Base-by-base conservation (phyloP, 1,139 yeast genomes). In the Blastobotrys elegans region DNA sequence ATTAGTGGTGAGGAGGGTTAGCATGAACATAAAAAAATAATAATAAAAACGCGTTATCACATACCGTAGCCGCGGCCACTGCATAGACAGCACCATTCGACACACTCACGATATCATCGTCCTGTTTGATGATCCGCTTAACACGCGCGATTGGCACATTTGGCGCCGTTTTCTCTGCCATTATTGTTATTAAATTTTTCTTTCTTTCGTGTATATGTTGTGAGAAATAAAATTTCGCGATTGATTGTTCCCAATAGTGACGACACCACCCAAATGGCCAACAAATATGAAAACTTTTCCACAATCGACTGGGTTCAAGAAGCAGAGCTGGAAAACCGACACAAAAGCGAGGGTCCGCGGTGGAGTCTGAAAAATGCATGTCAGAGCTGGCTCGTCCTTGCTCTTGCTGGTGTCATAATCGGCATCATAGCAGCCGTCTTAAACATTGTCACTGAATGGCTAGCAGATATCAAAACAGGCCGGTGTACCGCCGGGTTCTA, bases 281-380 rank as follows among this genome's bases (percentile, higher is more conserved):
- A 46, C 29, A 42, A 37, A 13, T 51, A 48, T 27, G 43, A 53
- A 27, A 49, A 49, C 14, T 86, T 84, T 60, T 67, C 70, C 11
- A 85, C 94, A 4, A 74, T 84, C 13, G 97, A 92, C 65, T 88
- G 96, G 95, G 79, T 87, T 13, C 82, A 82, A 46, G 97, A 90
- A 60, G 82, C 80, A 26, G 68, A 79, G 21, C 67, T 70, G 17
- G 88, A 80, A 53, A 85, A 83, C 59, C 60, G 56, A 44, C 56
- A 59, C 50, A 71, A 58, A 53, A n/a, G n/a, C n/a, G 44, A 55
- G 34, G 48, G 54, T 11, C 31, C 43, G 24, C 46, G 49, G 44
- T 34, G 52, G 53, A 16, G 26, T 5, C 7, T 34, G 2, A 34
- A 43, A 50, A 43, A 56, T 33, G 76, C 79, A 2, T 72, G 77